A percentile compares a stretch with the other conserved stretches of the same genome.
These are phyloP conservation scores for Acanthamoeba triangularis DNA, from an alignment of 208 protist genomes.

Conservation along the genomic window DNA sequence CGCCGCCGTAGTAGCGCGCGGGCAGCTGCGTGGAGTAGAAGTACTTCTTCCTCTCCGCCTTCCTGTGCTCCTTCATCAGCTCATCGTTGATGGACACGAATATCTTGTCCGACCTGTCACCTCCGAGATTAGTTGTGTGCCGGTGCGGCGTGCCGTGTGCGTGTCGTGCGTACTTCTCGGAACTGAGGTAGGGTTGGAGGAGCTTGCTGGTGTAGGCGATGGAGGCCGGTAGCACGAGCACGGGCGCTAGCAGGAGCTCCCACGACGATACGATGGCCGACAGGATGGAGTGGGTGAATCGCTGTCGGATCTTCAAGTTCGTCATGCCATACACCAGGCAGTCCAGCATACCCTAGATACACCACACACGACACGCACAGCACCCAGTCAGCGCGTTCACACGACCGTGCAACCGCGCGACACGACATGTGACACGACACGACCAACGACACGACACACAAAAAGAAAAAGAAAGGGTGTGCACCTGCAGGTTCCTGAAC, in stretches of 20 bases:
- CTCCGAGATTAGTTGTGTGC: not conserved
- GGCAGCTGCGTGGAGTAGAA: too few relatives aligned
- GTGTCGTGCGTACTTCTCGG: not conserved
- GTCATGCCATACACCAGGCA: constrained; percentile 49
- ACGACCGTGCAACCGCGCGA: too few relatives aligned
- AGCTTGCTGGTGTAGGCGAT: constrained; percentile 41
- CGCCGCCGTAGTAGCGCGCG: too few relatives aligned
- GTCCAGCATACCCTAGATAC: constrained; percentile 27
- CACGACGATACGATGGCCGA: constrained; percentile 12
- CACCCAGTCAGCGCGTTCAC: not conserved
- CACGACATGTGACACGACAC: too few relatives aligned
- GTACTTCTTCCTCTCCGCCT: not conserved
- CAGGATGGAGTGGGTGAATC: constrained; percentile 41
- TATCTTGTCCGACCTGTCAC: constrained; percentile 37
- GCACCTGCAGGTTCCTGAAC: not conserved
- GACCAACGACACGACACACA: too few relatives aligned
- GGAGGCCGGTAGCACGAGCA: constrained; percentile 46
- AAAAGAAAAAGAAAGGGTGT: not conserved
- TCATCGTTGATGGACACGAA: constrained; percentile 36
- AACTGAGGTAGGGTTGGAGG: constrained; percentile 47
- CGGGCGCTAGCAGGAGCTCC: constrained; percentile 20
- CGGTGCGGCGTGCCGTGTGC: not conserved
- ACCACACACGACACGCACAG: not conserved
- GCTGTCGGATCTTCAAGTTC: constrained; percentile 51
- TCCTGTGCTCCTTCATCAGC: not conserved